Base-by-base conservation (phyloP, 345 rosid species). In the Mallotus nudiflorus region DNA sequence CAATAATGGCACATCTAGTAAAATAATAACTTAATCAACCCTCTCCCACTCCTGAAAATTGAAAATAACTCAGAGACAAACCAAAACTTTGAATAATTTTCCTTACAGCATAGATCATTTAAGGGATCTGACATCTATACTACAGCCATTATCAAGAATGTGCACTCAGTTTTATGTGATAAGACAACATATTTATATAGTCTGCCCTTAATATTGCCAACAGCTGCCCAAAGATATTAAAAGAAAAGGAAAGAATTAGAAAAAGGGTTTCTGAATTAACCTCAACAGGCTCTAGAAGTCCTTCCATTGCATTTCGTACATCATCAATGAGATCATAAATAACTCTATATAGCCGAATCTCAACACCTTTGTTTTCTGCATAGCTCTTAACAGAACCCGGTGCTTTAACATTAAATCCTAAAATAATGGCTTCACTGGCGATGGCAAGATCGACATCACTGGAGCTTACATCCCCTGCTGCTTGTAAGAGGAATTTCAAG, bases 311-410 rank as follows among this genome's bases (percentile, higher is more conserved):
- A 63, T 89, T 87, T 62, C 99, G 84, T 51, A 95, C 83, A 63
- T 95, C 99, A 67, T 95, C 91, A 74, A 95, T 86, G 65, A 95
- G 97, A 61, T 95, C 99, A 78, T 95, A 95, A 77, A 95, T 95
- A 70, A 95, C 93, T 80, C 74, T 92, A 52, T 95, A 95, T 12
- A 84, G 81, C 70, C 97, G 88, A 82, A 95, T 89, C 87, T 95
- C 99, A 68, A 95, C 97, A 65, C 96, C 92, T 85, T 85, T 87
- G 67, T 83, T 90, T 59, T 95, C 96, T 42, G 99, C 97, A 73
- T 82, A 83, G 76, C 82, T 90, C 81, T 88, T 89, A 56, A 95
- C 96, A 22, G 92, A 82, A 64, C 97, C 89, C 2, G 91, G 86
- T 68, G 83, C 85, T 82, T 80, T 87, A 70, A 90, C 93, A 82